Evolutionary conservation across 2,329 filamentous ascomycete genomes (phyloP).

Genomic region (Drechslerella dactyloides): DNA sequence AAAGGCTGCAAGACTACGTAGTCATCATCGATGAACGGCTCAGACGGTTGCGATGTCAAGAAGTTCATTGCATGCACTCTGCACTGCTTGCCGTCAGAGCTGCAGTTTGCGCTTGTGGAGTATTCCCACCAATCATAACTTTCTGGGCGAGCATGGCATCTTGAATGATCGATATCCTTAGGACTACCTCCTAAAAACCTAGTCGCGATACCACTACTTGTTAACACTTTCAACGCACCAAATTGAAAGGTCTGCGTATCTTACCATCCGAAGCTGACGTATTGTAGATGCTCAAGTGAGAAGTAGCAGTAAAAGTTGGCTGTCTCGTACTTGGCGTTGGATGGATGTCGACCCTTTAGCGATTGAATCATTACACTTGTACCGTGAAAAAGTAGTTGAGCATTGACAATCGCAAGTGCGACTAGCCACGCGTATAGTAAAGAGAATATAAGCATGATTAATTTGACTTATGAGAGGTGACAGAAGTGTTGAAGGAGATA

Average conservation of each 20-base stretch:
- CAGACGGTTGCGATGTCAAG: background rate
- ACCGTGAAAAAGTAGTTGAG: conserved; percentile 20
- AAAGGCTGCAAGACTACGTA: conserved; percentile 35
- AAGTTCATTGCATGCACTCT: conserved; percentile 26
- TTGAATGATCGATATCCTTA: conserved; percentile 12
- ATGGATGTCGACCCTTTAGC: conserved; percentile 20
- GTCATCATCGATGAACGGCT: conserved; percentile 24
- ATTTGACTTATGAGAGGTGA: background rate
- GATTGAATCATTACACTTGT: conserved; percentile 27
- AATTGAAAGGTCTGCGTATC: background rate
- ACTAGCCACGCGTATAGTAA: background rate
- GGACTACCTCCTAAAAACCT: conserved; percentile 28
- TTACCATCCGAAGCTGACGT: conserved; percentile 31
- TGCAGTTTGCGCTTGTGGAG: conserved; percentile 23
- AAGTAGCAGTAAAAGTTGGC: conserved; percentile 35
- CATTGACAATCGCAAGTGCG: background rate
- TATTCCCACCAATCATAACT: conserved; percentile 32
- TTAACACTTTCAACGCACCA: background rate
- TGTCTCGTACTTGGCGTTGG: conserved; percentile 26
- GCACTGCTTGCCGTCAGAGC: conserved; percentile 17
- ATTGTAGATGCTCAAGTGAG: conserved; percentile 24
- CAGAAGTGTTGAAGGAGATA: background rate
- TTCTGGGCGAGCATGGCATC: conserved; percentile 17
- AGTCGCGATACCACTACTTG: background rate
- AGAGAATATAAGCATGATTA: conserved; percentile 6